Evolutionary conservation across 495 filamentous ascomycete genomes (phyloP).

Genomic region (Penicillium bialowiezense): DNA sequence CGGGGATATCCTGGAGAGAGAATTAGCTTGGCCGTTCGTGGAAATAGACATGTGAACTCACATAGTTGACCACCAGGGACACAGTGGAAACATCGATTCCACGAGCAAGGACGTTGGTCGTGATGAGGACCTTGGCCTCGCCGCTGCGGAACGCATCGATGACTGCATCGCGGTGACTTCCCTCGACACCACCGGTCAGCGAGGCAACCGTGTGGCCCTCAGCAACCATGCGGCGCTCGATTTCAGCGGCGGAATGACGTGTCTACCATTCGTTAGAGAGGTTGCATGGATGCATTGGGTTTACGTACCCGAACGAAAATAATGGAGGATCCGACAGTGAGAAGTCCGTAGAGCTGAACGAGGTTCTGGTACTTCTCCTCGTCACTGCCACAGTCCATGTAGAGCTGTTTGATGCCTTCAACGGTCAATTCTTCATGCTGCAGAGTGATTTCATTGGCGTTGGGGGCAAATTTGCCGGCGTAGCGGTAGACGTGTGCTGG

Average conservation of each 20-base stretch:
- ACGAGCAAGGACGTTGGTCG: slow-evolving; percentile 94
- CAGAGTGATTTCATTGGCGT: slow-evolving; percentile 84
- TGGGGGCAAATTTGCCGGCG: slow-evolving; percentile 74
- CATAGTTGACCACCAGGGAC: slow-evolving; percentile 96
- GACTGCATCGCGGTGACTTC: slow-evolving; percentile 74
- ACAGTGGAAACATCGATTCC: slow-evolving; percentile 97
- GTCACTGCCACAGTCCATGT: slow-evolving; percentile 81
- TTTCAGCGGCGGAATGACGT: slow-evolving; percentile 73
- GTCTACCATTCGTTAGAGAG: slow-evolving; percentile 51
- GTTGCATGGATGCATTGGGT: background rate
- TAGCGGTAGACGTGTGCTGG: slow-evolving; percentile 78
- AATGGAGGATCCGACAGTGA: slow-evolving; percentile 94
- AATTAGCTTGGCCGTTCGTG: slow-evolving; percentile 5
- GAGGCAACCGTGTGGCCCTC: slow-evolving; percentile 91
- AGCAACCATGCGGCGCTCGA: slow-evolving; percentile 77
- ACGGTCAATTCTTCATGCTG: slow-evolving; percentile 89
- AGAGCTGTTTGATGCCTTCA: slow-evolving; percentile 94
- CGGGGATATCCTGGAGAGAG: slow-evolving; percentile 54
- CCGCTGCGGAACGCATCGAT: slow-evolving; percentile 86
- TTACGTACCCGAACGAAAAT: slow-evolving; percentile 85
- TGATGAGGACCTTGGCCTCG: slow-evolving; percentile 93
- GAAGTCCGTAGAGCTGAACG: slow-evolving; percentile 87
- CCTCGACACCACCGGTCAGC: slow-evolving; percentile 82
- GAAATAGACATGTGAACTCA: slow-evolving; percentile 12
- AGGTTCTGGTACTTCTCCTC: slow-evolving; percentile 83